These are phyloP conservation scores for Schizosaccharomyces octosporus DNA, from an alignment of 805 yeast species.

Conservation along the genomic window DNA sequence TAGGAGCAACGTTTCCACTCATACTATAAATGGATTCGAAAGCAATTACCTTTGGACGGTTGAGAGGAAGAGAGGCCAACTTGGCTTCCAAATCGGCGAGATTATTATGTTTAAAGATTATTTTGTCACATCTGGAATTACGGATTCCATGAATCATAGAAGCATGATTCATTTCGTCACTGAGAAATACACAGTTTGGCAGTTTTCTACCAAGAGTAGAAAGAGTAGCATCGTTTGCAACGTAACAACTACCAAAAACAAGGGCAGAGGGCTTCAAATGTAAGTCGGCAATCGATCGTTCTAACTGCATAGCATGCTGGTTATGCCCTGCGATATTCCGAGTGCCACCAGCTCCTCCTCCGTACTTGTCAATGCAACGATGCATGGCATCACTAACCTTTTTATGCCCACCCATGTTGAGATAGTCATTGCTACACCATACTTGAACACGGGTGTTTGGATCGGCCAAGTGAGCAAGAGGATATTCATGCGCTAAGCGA, in stretches of 20 bases:
- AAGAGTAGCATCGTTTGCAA: conserved; percentile 87
- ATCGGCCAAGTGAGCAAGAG: conserved; percentile 59
- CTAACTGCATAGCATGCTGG: conserved; percentile 64
- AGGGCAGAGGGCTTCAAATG: conserved; percentile 89
- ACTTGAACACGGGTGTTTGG: conserved; percentile 68
- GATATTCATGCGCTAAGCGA: conserved; percentile 81
- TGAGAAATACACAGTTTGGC: conserved; percentile 70
- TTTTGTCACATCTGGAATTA: conserved; percentile 71
- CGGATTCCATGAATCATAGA: conserved; percentile 92
- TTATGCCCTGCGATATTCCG: conserved; percentile 97
- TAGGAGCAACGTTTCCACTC: conserved; percentile 95
- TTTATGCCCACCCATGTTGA: conserved; percentile 76
- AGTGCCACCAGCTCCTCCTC: conserved; percentile 98
- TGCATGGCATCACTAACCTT: conserved; percentile 56
- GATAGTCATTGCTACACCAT: conserved; percentile 96
- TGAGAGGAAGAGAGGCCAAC: conserved; percentile 55
- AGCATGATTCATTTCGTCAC: conserved; percentile 87
- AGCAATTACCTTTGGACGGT: conserved; percentile 85
- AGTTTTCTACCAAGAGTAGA: conserved; percentile 76
- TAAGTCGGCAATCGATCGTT: conserved; percentile 63
- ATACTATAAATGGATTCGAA: conserved; percentile 93
- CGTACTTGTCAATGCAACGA: conserved; percentile 59
- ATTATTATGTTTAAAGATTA: conserved; percentile 78
- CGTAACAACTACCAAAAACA: conserved; percentile 86
- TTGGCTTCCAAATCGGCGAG: conserved; percentile 56